Conservation (phyloP, 2,329 filamentous ascomycete genomes). For the Aspergillus ibericus region DNA sequence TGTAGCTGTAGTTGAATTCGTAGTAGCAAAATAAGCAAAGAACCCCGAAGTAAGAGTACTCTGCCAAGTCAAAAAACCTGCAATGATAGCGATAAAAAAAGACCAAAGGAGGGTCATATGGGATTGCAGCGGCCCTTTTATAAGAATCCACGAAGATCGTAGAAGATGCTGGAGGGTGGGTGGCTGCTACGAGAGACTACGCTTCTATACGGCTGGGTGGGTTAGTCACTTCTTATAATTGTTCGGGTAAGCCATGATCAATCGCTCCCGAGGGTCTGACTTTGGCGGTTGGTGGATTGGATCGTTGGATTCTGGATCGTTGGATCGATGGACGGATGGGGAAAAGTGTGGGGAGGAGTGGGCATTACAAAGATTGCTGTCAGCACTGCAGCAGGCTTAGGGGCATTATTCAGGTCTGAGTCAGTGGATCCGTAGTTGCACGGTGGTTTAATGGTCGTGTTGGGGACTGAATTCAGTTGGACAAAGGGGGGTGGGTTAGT, state of each 20-base stretch:
- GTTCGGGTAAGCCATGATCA: constrained; percentile 5
- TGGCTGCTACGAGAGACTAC: neutral
- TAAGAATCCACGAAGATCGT: constrained; percentile 16
- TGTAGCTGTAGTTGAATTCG: constrained; percentile 15
- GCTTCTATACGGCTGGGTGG: neutral
- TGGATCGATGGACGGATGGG: no score
- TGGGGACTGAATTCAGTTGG: neutral
- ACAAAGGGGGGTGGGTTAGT: neutral
- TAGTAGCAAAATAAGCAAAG: constrained; percentile 9
- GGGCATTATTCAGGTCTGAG: constrained; percentile 4
- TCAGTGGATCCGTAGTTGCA: neutral
- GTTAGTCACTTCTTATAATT: constrained; percentile 32
- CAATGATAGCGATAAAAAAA: constrained; percentile 39
- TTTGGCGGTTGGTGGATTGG: neutral
- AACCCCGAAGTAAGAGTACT: neutral
- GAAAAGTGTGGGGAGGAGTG: neutral
- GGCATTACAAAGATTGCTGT: constrained; percentile 29
- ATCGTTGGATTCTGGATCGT: neutral
- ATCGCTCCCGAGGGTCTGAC: no score
- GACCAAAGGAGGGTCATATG: constrained; percentile 39
- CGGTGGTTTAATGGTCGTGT: no score
- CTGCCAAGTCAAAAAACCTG: constrained; percentile 26
- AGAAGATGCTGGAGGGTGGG: constrained; percentile 22
- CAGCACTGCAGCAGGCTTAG: constrained; percentile 29
- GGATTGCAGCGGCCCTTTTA: constrained; percentile 30